Base-by-base conservation (phyloP, 805 yeast genomes). In the Candida tallmaniae region DNA sequence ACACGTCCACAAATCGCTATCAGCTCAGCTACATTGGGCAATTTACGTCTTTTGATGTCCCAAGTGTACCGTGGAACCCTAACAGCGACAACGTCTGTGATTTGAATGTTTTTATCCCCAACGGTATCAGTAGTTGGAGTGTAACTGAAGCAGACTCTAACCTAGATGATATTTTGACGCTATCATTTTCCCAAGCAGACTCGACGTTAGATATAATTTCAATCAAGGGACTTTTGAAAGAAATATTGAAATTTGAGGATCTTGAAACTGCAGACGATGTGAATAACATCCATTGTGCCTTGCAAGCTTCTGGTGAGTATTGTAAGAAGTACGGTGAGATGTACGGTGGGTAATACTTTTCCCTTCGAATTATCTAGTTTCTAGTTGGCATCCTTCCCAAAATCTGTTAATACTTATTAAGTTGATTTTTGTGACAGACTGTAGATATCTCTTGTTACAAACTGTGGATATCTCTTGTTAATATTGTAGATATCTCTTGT, bases 141-240 rank as follows among this genome's bases (percentile, higher is more conserved):
- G 23, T 13, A 8, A 34, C 27, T 7, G 14, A 23, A 12, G 31
- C 39, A 10, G 23, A 20, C 10, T 7, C 9, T 7, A 20, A 7
- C 7, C 37, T 43, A 10, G 41, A 50, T 5, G 68, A 61, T 44
- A 46, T 46, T 27, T 31, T 65, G 43, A 54, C 66, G 2, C 47
- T 67, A 14, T 45, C 68, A 3, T 45, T 59, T 10, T 63, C 70
- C 2, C 56, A 60, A 19, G 48, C 61, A 4, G 72, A 67, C 41
- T 42, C 47, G 17, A 63, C 66, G 4, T 62, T 60, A 9, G 58
- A 57, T 29, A 44, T 51, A 8, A 42, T 67, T 6, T 60, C 62
- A 33, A 45, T 66, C 7, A 52, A 47, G 29, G 68, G 68, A 1
- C 35, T 65, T 2, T 44, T 66, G 26, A 44, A 47, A 13, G 47